A percentile compares a stretch with the other conserved stretches of the same genome.
These are phyloP conservation scores for Nitzschia inconspicua DNA, from an alignment of 108 stramenopile genomes.

Conservation along the genomic window DNA sequence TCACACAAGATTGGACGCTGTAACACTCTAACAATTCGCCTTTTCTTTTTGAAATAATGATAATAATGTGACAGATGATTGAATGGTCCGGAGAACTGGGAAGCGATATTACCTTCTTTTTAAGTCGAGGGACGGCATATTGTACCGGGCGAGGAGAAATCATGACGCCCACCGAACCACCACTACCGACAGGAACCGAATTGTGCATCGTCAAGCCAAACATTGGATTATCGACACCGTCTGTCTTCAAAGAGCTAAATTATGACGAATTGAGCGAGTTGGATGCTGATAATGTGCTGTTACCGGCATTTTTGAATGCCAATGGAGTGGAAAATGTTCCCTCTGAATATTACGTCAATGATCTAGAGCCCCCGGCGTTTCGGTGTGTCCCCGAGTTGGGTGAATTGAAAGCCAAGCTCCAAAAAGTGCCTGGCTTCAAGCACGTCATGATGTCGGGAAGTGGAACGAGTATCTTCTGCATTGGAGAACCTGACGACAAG, in stretches of 20 bases:
- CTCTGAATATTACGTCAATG: conserved; percentile 70
- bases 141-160: conserved; percentile 96
- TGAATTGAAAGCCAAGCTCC: conserved; percentile 56
- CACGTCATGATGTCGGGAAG: conserved; percentile 87
- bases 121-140: conserved; percentile 91
- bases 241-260: conserved; percentile 87
- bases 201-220: conserved; percentile 86
- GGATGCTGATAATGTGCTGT: conserved; percentile 62
- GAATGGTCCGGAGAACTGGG: conserved; percentile 92
- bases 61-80: conserved; percentile 85
- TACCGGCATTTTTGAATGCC: conserved; percentile 50
- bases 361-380: conserved; percentile 85
- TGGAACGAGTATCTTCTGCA: conserved; percentile 83
- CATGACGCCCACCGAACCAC: conserved; percentile 82
- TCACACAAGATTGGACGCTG: no score
- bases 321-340: conserved; percentile 51
- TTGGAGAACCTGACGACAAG: conserved; percentile 68
- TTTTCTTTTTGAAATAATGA: no score
- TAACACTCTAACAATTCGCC: no score
- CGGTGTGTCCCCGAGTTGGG: conserved; percentile 62
- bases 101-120: conserved; percentile 95
- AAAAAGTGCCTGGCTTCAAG: conserved; percentile 61
- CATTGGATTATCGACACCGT: conserved; percentile 88
- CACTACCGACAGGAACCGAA: conserved; percentile 59
- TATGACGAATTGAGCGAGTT: conserved; percentile 65